Percentiles rank a stretch among this genome's conserved stretches.
Conservation (phyloP, 2,329 filamentous ascomycete genomes). For the Pleoardoris graminearum region DNA sequence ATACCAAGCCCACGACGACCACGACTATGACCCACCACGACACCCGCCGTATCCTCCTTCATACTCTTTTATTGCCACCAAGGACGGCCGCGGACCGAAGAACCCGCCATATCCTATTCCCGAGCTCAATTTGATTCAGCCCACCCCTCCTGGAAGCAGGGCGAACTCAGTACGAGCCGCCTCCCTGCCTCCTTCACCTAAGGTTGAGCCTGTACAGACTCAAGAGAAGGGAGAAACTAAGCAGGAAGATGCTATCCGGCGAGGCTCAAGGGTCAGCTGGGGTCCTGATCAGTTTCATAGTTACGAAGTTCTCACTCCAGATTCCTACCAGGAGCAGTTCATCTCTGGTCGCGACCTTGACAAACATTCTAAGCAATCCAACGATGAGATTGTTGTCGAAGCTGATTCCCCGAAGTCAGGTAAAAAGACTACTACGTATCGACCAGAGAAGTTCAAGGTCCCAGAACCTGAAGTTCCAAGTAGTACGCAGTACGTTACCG, state of each 20-base stretch:
- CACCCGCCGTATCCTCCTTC: conserved; percentile 42
- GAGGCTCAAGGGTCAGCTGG: conserved; percentile 50
- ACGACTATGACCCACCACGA: conserved; percentile 28
- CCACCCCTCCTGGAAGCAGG: conserved; percentile 60
- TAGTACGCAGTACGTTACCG: conserved; percentile 36
- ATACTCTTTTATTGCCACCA: conserved; percentile 46
- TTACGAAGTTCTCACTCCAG: conserved; percentile 53
- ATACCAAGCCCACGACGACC: conserved; percentile 48
- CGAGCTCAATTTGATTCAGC: conserved; percentile 59
- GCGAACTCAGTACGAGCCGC: conserved; percentile 44
- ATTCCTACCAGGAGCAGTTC: conserved; percentile 46
- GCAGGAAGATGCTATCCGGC: conserved; percentile 27
- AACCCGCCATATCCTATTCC: conserved; percentile 52
- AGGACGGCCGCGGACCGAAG: conserved; percentile 43
- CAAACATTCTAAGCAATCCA: conserved; percentile 26
- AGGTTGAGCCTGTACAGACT: conserved; percentile 29
- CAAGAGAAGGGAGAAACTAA: conserved; percentile 22
- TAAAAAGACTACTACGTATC: conserved; percentile 36
- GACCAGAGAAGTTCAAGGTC: conserved; percentile 21
- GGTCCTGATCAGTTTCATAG: conserved; percentile 52
- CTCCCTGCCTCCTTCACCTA: conserved; percentile 42
- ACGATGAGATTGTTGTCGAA: conserved; percentile 48
- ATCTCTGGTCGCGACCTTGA: conserved; percentile 38
- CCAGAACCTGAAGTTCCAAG: conserved; percentile 27
- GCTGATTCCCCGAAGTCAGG: conserved; percentile 38